These are phyloP conservation scores for Diplosphaera chodatii DNA, from an alignment of 139 green algal species.

Conservation along the genomic window DNA sequence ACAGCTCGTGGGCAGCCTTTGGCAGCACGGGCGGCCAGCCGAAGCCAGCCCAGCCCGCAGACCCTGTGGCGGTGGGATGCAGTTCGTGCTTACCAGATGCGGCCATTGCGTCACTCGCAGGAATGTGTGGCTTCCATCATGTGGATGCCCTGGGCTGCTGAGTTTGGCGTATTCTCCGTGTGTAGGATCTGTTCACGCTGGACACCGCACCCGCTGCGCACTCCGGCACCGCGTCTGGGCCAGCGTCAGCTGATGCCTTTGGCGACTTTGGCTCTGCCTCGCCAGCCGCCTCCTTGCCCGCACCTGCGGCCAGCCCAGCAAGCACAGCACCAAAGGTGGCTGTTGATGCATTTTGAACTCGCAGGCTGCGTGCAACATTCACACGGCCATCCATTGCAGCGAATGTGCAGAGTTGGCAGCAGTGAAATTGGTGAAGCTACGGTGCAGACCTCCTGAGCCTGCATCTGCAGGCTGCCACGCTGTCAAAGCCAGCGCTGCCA, in stretches of 20 bases:
- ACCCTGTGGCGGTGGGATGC: neutral
- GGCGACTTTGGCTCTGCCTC: neutral
- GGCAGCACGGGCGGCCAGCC: neutral
- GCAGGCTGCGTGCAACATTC: constrained; percentile 7
- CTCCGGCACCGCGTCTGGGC: constrained; percentile 4
- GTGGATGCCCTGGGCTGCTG: no score
- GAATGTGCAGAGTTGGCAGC: no score
- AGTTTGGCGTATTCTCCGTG: neutral
- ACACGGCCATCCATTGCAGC: no score
- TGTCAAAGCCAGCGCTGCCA: constrained; percentile 18
- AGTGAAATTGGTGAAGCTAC: no score
- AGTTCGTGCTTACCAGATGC: constrained; percentile 3
- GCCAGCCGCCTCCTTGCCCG: neutral
- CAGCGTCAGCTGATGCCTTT: constrained; percentile 15
- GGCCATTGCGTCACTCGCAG: neutral
- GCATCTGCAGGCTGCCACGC: neutral
- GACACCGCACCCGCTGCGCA: neutral
- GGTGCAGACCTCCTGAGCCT: neutral
- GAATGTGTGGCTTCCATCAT: constrained; percentile 13
- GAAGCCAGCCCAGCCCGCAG: neutral
- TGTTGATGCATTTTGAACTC: neutral
- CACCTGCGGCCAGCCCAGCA: neutral
- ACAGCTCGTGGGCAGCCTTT: neutral
- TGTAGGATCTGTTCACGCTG: constrained; percentile 1
- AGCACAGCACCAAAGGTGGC: neutral